Conservation (phyloP, 352 stramenopile species). For the Globisporangium barbulae region DNA sequence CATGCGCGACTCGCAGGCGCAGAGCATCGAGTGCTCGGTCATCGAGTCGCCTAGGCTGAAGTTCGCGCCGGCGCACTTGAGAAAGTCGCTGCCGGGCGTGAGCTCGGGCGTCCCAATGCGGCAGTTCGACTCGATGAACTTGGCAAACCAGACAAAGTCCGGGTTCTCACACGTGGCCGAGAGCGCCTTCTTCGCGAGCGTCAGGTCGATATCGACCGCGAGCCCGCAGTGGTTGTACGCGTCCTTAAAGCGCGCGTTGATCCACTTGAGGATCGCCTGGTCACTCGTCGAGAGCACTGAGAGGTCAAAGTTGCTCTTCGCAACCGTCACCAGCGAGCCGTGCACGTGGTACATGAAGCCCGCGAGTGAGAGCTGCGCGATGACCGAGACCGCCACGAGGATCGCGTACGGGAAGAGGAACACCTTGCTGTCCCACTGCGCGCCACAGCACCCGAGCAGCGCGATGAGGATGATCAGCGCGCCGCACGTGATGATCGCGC, state of each 20-base stretch:
- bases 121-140: constrained; percentile 72
- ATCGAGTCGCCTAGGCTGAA: constrained; percentile 64
- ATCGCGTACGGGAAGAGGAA: constrained; percentile 85
- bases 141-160: constrained; percentile 68
- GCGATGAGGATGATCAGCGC: constrained; percentile 76
- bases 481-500: constrained; percentile 78
- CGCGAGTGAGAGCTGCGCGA: constrained; percentile 73
- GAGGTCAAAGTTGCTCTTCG: constrained; percentile 69
- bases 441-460: constrained; percentile 72
- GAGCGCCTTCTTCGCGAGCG: constrained; percentile 33
- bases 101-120: constrained; percentile 56
- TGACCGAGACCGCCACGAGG: constrained; percentile 70
- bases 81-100: constrained; percentile 51
- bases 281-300: constrained; percentile 48
- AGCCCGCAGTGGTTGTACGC: constrained; percentile 74
- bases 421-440: constrained; percentile 84
- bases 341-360: constrained; percentile 83
- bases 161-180: constrained; percentile 51
- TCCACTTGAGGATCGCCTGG: constrained; percentile 66
- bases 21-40: constrained; percentile 79
- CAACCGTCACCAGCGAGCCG: constrained; percentile 59
- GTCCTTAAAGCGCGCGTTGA: constrained; percentile 74
- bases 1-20: constrained; percentile 75
- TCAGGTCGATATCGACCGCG: constrained; percentile 60
- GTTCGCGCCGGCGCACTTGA: constrained; percentile 59